Evolutionary conservation across 805 yeast species (phyloP).

Genomic region (Ogataea trehaloabstinens): DNA sequence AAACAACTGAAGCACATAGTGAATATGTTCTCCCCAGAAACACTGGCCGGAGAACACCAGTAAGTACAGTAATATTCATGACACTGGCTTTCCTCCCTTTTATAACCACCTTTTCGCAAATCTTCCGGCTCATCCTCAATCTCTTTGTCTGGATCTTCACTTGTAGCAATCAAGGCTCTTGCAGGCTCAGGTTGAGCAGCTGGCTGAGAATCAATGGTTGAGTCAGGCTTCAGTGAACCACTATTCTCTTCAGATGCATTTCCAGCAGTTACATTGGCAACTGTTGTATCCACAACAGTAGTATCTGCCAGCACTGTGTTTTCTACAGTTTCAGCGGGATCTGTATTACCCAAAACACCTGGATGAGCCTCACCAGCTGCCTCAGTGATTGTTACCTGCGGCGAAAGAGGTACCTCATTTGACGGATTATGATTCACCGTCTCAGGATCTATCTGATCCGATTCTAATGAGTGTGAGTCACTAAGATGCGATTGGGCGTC

Average conservation of each 20-base stretch:
- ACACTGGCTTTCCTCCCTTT: conserved; percentile 29
- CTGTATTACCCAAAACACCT: neutral
- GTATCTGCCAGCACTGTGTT: neutral
- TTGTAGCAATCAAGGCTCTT: conserved; percentile 14
- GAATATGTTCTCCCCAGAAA: conserved; percentile 12
- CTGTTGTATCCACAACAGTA: neutral
- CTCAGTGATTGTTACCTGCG: conserved; percentile 26
- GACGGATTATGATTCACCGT: neutral
- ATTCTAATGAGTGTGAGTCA: conserved; percentile 3
- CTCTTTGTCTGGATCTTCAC: conserved; percentile 4
- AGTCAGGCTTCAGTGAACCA: neutral
- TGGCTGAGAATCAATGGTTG: conserved; percentile 10
- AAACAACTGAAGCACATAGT: conserved; percentile 13
- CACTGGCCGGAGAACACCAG: conserved; percentile 11
- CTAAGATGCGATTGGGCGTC: conserved; percentile 24
- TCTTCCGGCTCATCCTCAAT: neutral
- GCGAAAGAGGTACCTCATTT: conserved; percentile 3
- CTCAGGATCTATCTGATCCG: neutral
- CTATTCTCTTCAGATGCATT: neutral
- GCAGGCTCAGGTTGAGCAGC: conserved; percentile 10
- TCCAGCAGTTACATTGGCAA: too few species aligned
- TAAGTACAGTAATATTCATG: conserved; percentile 26
- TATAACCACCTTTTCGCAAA: conserved; percentile 19
- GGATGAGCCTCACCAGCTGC: neutral
- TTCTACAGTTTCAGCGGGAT: neutral